Evolutionary conservation across 257 asterid genomes (phyloP), one percentile per base, ranked within the genome.

Genomic region (Gardenia jasminoides): DNA sequence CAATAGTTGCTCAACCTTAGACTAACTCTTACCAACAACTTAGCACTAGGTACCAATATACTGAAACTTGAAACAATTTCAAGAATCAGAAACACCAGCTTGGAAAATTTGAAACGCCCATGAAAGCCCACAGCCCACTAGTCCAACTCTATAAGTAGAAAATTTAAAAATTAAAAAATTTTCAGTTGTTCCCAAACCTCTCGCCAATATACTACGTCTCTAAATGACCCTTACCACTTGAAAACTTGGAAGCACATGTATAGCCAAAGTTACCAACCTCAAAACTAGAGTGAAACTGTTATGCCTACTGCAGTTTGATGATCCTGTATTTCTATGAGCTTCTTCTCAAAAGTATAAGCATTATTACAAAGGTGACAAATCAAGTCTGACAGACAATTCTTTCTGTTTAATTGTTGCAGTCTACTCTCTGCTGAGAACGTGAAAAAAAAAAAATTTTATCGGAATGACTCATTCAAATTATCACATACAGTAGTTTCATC

Each of bases 251-350:
- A 48, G 24, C 10, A 19, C 0, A n/a, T 11, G 24, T 31, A 2
- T 19, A 24, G n/a, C 46, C 1, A 22, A 11, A 70, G 6, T 66
- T 50, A 71, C 72, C 62, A 11, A 79, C 83, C 82, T 79, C 62
- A n/a, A 44, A 24, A 75, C n/a, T 61, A 26, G 22, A 19, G 26
- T 26, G 62, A 61, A 39, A 66, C 75, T 31, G 36, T 20, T 28
- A 46, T 48, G 44, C 16, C 59, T 48, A 6, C 48, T 46, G 64
- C 36, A 19, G 13, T 16, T 31, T 78, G 76, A 78, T n/a, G 68
- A 20, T 30, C 4, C 5, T 28, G 13, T 24, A 41, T 10, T n/a
- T 47, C 67, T 11, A 62, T 5, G 22, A 41, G 54, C 33, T 69
- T 43, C 36, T 69, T 22, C n/a, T 69, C 52, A 26, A 41, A n/a